Evolutionary conservation across 2,329 filamentous ascomycete genomes (phyloP).

Genomic region (Bipolaris gigantea): DNA sequence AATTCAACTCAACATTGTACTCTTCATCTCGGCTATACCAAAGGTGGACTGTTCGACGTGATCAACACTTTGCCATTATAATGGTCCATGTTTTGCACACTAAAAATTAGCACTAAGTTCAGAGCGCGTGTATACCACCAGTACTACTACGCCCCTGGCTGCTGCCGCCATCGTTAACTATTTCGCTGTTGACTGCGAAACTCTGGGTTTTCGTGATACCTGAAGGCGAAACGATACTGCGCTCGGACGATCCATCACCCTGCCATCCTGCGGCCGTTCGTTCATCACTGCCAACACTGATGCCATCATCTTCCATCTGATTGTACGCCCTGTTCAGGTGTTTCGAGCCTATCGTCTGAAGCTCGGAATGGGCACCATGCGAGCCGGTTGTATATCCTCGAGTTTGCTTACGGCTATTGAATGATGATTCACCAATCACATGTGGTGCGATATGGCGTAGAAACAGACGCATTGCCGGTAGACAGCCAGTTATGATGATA

Average conservation of each 20-base stretch:
- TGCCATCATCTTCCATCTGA: conserved; percentile 10
- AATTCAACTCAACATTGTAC: no score
- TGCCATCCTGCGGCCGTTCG: neutral
- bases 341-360: conserved; percentile 11
- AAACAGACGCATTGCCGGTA: conserved; percentile 49
- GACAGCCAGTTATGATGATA: conserved; percentile 47
- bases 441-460: conserved; percentile 43
- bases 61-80: no score
- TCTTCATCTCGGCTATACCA: no score
- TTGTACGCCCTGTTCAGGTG: conserved; percentile 1
- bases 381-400: conserved; percentile 1
- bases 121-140: neutral
- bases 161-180: no score
- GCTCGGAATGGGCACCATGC: conserved; percentile 3
- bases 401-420: conserved; percentile 7
- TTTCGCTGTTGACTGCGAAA: conserved; percentile 1
- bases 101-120: no score
- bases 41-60: no score
- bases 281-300: conserved; percentile 18
- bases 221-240: neutral
- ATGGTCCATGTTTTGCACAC: no score
- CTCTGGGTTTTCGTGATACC: conserved; percentile 1
- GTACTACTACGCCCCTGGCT: neutral
- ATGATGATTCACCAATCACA: conserved; percentile 14
- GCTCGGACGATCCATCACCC: neutral